Evolutionary conservation across 306 rosid species (phyloP).

Genomic region (Dalbergia oliveri): DNA sequence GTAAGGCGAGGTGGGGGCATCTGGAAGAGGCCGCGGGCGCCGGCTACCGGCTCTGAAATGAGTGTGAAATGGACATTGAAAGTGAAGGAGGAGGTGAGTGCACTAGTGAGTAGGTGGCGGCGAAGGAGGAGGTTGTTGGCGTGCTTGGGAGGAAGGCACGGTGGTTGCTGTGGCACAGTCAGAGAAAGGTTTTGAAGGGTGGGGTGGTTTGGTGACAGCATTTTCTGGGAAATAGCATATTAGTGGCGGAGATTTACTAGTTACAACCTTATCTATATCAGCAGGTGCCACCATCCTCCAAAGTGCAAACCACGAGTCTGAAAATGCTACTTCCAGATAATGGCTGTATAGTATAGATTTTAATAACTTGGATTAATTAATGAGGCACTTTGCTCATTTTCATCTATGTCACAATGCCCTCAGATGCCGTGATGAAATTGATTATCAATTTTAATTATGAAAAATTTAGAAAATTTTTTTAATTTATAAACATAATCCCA

Average conservation of each 20-base stretch:
- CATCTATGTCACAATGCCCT: too few species aligned
- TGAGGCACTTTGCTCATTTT: too few species aligned
- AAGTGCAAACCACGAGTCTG: background rate
- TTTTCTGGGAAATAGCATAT: background rate
- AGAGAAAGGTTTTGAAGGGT: constrained; percentile 11
- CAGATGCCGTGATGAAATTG: too few species aligned
- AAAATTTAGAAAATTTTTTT: too few species aligned
- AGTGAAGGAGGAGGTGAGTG: constrained; percentile 55
- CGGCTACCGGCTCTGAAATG: constrained; percentile 47
- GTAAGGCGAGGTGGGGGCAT: constrained; percentile 65
- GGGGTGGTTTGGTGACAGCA: constrained; percentile 31
- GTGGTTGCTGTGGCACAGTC: constrained; percentile 11
- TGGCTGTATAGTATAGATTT: too few species aligned
- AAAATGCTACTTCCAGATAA: background rate
- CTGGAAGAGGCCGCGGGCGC: constrained; percentile 64
- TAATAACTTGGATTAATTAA: too few species aligned
- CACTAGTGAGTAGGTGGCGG: constrained; percentile 54
- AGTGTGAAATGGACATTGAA: constrained; percentile 34
- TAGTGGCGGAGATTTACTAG: constrained; percentile 38
- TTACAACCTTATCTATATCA: constrained; percentile 41
- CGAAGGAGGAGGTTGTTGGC: constrained; percentile 43
- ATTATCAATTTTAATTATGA: too few species aligned
- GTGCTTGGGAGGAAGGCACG: constrained; percentile 32
- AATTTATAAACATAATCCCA: too few species aligned
- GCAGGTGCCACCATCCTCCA: background rate